Evolutionary conservation across 1,284 basidiomycete species (phyloP).

Genomic region (Sphagnurus paluster): DNA sequence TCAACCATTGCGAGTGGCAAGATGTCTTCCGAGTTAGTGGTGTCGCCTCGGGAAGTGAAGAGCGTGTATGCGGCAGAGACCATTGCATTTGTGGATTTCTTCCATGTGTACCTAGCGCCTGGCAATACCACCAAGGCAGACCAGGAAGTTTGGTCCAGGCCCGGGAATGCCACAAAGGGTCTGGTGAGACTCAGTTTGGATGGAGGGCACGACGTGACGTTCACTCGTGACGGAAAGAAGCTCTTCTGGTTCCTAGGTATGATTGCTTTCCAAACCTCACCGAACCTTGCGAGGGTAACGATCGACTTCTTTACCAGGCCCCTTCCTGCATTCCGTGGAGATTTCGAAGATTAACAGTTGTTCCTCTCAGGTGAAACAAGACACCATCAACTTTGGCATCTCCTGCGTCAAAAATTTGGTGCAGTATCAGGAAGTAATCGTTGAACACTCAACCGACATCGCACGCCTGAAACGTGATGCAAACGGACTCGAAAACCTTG

Average conservation of each 20-base stretch:
- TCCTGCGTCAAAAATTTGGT: constrained; percentile 54
- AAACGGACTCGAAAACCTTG: constrained; percentile 34
- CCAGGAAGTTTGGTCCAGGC: constrained; percentile 64
- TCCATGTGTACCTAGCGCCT: constrained; percentile 58
- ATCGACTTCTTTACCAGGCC: constrained; percentile 40
- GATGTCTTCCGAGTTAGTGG: constrained; percentile 55
- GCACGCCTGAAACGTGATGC: constrained; percentile 56
- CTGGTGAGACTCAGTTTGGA: constrained; percentile 63
- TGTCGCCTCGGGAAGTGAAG: constrained; percentile 30
- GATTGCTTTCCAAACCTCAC: constrained; percentile 16
- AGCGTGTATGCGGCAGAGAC: constrained; percentile 27
- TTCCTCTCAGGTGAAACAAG: constrained; percentile 43
- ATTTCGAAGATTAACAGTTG: constrained; percentile 52
- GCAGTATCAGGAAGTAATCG: constrained; percentile 53
- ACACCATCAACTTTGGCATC: constrained; percentile 56
- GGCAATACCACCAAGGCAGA: constrained; percentile 36
- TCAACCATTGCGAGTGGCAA: constrained; percentile 51
- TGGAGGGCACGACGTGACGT: constrained; percentile 68
- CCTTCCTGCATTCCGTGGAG: constrained; percentile 63
- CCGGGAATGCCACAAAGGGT: constrained; percentile 60
- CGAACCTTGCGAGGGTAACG: constrained; percentile 2
- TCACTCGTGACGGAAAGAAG: constrained; percentile 59
- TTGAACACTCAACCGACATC: constrained; percentile 62
- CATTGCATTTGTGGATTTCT: constrained; percentile 66
- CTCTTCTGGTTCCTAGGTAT: constrained; percentile 73